Conservation (phyloP, 805 yeast genomes). For the Blastobotrys parvus region DNA sequence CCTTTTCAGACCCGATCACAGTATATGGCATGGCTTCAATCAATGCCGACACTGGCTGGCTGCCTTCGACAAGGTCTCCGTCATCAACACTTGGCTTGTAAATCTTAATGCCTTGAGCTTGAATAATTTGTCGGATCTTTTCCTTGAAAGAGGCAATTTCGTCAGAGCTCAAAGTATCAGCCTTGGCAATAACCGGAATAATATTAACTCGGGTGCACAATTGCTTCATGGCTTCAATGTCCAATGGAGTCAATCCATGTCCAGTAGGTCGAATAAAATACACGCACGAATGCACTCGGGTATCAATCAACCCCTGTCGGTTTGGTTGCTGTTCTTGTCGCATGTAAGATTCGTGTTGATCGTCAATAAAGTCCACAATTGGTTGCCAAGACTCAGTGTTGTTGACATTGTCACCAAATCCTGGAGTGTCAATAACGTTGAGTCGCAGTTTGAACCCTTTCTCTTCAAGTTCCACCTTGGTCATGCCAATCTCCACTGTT, state of each 20-base stretch:
- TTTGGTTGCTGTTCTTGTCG: conserved; percentile 74
- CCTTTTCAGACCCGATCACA: conserved; percentile 57
- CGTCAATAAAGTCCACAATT: conserved; percentile 66
- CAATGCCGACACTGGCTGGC: conserved; percentile 13
- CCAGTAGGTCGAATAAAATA: conserved; percentile 72
- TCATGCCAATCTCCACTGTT: conserved; percentile 32
- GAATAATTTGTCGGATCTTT: conserved; percentile 42
- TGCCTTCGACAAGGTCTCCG: conserved; percentile 20
- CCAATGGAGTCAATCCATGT: conserved; percentile 53
- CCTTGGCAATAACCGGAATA: conserved; percentile 74
- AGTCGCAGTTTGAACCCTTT: conserved; percentile 50
- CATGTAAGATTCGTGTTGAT: conserved; percentile 59
- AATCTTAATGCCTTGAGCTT: conserved; percentile 46
- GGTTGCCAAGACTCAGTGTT: conserved; percentile 62
- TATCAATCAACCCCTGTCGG: conserved; percentile 45
- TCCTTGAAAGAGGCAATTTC: conserved; percentile 51
- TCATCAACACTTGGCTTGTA: conserved; percentile 41
- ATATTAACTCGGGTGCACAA: conserved; percentile 66
- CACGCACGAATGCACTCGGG: conserved; percentile 75
- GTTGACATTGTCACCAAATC: conserved; percentile 65
- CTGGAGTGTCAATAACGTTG: conserved; percentile 65
- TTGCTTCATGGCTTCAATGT: conserved; percentile 64
- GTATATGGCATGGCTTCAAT: conserved; percentile 54
- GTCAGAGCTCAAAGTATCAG: conserved; percentile 57
- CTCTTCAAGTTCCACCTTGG: conserved; percentile 49